These are phyloP conservation scores for Jatropha curcas DNA, from an alignment of 345 rosid species.

Conservation along the genomic window DNA sequence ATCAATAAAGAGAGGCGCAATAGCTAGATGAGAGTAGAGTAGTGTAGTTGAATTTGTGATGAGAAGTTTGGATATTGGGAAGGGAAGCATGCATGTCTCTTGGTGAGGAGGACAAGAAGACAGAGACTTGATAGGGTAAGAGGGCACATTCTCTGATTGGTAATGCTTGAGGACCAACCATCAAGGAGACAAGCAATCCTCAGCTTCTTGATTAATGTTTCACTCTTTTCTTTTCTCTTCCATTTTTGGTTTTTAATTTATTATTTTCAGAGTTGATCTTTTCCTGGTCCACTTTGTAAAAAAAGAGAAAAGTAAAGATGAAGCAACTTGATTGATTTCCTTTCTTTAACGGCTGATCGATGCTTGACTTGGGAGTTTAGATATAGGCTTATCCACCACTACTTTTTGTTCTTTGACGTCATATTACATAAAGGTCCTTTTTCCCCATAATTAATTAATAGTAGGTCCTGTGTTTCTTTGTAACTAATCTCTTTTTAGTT, in stretches of 20 bases:
- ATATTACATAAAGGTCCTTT: background rate
- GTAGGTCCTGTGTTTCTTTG: background rate
- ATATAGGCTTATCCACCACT: background rate
- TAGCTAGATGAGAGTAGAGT: too few relatives aligned
- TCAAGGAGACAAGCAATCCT: constrained; percentile 33
- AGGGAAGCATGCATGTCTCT: constrained; percentile 14
- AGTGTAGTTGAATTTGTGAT: constrained; percentile 5
- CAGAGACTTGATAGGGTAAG: constrained; percentile 18
- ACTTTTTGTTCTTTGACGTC: constrained; percentile 1
- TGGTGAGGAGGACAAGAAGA: constrained; percentile 1
- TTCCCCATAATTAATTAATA: background rate
- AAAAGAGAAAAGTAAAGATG: constrained; percentile 38
- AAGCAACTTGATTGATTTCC: constrained; percentile 38
- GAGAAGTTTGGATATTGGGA: background rate
- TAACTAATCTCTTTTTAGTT: background rate
- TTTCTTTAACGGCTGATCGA: constrained; percentile 24
- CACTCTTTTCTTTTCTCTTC: background rate
- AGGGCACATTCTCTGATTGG: constrained; percentile 34
- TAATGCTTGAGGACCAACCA: constrained; percentile 24
- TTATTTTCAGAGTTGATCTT: background rate
- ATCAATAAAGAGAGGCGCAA: background rate
- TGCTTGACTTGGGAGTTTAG: constrained; percentile 42
- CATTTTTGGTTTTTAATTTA: background rate
- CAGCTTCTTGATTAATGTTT: constrained; percentile 29
- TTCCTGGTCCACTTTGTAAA: constrained; percentile 20